phyloP scores from a whole-genome alignment of 139 green algal species.

The Zygnema circumcarinatum region DNA sequence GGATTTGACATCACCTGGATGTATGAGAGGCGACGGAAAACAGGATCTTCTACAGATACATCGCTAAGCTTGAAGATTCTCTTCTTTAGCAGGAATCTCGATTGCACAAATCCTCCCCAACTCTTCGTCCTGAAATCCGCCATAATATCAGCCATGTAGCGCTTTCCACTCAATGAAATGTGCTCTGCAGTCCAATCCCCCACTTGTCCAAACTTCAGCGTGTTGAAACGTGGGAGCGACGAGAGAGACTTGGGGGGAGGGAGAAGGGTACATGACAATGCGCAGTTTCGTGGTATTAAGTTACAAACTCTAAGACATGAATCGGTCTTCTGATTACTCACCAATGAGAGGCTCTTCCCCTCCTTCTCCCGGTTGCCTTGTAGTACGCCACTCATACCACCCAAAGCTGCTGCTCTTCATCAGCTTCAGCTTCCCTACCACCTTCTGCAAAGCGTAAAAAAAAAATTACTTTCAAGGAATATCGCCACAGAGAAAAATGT shows the following conservation, averaged over 20 bases:
- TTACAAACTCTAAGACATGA: too few species aligned
- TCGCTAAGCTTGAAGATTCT: conserved; percentile 16
- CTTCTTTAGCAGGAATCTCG: conserved; percentile 31
- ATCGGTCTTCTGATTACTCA: too few species aligned
- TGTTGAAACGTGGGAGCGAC: too few species aligned
- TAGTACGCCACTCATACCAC: not conserved
- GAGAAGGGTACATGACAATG: too few species aligned
- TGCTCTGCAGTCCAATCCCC: conserved; percentile 6
- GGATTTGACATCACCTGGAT: conserved; percentile 7
- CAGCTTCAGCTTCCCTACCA: conserved; percentile 16
- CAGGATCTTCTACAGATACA: not conserved
- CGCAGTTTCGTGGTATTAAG: too few species aligned
- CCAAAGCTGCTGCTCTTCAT: conserved; percentile 14
- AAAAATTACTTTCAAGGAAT: conserved; percentile 1
- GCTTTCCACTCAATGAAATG: not conserved
- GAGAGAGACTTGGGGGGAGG: too few species aligned
- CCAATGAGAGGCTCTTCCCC: conserved; percentile 13
- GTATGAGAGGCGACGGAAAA: conserved; percentile 2
- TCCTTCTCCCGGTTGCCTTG: not conserved
- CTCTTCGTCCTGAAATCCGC: not conserved
- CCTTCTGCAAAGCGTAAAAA: conserved; percentile 17
- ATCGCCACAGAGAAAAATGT: not conserved
- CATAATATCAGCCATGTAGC: conserved; percentile 22
- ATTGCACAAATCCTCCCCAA: conserved; percentile 1
- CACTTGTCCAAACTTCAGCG: too few species aligned